Conservation (phyloP, 164 flowering plant species). For the Annona squamosa region DNA sequence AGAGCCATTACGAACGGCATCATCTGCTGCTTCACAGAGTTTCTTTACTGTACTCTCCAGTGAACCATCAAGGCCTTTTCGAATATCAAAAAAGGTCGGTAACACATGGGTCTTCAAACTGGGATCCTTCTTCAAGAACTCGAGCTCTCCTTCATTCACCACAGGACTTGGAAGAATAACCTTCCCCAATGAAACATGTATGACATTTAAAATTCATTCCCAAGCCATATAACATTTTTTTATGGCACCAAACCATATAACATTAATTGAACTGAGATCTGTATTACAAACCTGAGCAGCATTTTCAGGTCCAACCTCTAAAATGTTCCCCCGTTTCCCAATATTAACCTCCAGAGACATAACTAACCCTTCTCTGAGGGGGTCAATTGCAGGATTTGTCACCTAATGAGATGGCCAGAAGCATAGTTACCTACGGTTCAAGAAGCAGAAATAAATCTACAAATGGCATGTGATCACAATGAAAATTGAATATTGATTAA, state of each 20-base stretch:
- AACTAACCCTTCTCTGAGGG: slow-evolving; percentile 96
- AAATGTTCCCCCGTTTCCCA: slow-evolving; percentile 89
- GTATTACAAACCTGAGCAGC: slow-evolving; percentile 73
- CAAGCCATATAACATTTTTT: neutral
- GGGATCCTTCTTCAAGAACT: slow-evolving; percentile 69
- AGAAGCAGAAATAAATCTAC: neutral
- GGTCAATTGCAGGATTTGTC: slow-evolving; percentile 99
- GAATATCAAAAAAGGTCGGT: slow-evolving; percentile 83
- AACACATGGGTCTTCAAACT: slow-evolving; percentile 61
- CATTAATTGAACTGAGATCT: neutral
- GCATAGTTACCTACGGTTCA: neutral
- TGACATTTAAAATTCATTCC: neutral
- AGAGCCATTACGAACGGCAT: slow-evolving; percentile 95
- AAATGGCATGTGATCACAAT: neutral
- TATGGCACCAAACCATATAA: neutral
- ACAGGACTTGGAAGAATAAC: slow-evolving; percentile 86
- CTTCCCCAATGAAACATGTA: slow-evolving; percentile 27
- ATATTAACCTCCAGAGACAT: slow-evolving; percentile 98
- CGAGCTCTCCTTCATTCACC: slow-evolving; percentile 91
- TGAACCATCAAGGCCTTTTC: slow-evolving; percentile 91
- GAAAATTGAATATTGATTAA: neutral
- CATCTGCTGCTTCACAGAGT: slow-evolving; percentile 97
- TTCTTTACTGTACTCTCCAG: slow-evolving; percentile 53
- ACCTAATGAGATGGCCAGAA: slow-evolving; percentile 38
- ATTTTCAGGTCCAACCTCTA: slow-evolving; percentile 95